These are phyloP conservation scores for Lodderomyces beijingensis DNA, from an alignment of 1,139 yeast species.

Conservation along the genomic window DNA sequence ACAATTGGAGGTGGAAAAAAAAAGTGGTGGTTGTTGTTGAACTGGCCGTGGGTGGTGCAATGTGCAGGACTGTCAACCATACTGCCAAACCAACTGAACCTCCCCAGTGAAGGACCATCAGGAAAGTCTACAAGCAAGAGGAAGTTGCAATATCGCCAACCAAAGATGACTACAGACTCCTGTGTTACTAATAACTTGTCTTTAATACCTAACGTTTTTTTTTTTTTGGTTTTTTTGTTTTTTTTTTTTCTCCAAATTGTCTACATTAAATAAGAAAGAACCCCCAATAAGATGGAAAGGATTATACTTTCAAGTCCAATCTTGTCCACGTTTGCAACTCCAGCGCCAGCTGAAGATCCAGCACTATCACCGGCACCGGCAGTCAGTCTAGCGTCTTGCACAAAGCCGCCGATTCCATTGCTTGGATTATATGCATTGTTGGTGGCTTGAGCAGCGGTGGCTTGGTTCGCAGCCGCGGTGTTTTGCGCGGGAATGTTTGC, in stretches of 20 bases:
- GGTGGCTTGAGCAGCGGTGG: slow-evolving; percentile 9
- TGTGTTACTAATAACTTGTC: no score
- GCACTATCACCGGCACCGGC: slow-evolving; percentile 10
- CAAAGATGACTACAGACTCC: no score
- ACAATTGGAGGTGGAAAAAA: neutral
- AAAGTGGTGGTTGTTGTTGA: no score
- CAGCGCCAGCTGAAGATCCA: slow-evolving; percentile 10
- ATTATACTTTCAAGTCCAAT: slow-evolving; percentile 15
- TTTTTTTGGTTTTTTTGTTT: slow-evolving; percentile 2
- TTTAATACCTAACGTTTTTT: no score
- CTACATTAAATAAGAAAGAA: slow-evolving; percentile 16
- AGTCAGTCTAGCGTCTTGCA: slow-evolving; percentile 23
- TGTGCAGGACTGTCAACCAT: no score
- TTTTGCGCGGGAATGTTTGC: slow-evolving; percentile 14
- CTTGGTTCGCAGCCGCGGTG: slow-evolving; percentile 13
- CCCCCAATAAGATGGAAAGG: slow-evolving; percentile 19
- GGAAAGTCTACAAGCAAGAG: no score
- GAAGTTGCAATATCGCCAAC: no score
- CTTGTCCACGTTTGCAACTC: slow-evolving; percentile 5
- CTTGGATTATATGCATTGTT: slow-evolving; percentile 17
- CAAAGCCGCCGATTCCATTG: slow-evolving; percentile 31
- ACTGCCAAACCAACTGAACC: no score
- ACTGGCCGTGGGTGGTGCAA: no score
- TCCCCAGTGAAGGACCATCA: no score
- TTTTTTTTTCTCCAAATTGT: neutral